phyloP scores from a whole-genome alignment of 345 rosid species.

The Cardiospermum halicacabum region DNA sequence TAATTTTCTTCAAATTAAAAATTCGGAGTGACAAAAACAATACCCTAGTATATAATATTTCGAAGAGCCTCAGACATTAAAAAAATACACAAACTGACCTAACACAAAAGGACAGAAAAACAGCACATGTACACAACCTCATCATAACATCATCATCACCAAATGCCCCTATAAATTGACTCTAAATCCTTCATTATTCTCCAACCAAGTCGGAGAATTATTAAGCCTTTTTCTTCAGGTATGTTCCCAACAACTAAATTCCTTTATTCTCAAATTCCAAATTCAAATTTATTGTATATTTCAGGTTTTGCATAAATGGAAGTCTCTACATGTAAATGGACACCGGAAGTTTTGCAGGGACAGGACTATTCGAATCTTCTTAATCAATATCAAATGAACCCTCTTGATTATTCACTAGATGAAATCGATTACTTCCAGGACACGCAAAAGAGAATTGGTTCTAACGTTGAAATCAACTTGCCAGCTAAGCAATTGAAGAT shows the following conservation, averaged over 20 bases:
- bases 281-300: neutral
- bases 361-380: slow-evolving; percentile 24
- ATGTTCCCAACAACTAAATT: neutral
- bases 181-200: neutral
- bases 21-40: too few relatives aligned
- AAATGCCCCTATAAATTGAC: too few relatives aligned
- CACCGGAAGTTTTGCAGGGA: slow-evolving; percentile 31
- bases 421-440: slow-evolving; percentile 25
- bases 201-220: neutral
- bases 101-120: too few relatives aligned
- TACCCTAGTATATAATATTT: too few relatives aligned
- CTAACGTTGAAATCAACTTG: slow-evolving; percentile 11
- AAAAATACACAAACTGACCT: too few relatives aligned
- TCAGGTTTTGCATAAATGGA: too few relatives aligned
- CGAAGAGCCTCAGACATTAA: too few relatives aligned
- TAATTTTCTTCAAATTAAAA: neutral
- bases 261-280: too few relatives aligned
- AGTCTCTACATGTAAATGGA: slow-evolving; percentile 27
- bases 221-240: slow-evolving; percentile 9
- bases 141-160: neutral
- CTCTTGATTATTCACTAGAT: slow-evolving; percentile 23
- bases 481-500: slow-evolving; percentile 33
- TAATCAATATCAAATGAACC: slow-evolving; percentile 20
- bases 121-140: neutral
- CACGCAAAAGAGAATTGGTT: neutral